Evolutionary conservation across 257 asterid species (phyloP).

Genomic region (Jacaranda copaia): DNA sequence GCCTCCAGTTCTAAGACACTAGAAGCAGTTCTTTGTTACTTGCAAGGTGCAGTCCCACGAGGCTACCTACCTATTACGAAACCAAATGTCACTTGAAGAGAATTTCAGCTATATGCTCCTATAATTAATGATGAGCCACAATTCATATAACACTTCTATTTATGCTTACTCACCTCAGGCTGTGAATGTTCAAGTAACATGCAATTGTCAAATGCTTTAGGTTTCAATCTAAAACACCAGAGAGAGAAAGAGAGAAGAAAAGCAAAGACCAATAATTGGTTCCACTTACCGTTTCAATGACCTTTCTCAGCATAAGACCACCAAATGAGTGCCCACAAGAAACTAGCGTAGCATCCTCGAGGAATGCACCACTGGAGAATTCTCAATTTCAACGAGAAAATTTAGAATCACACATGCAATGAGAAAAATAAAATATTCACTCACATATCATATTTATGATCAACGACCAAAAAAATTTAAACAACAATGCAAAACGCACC

Average conservation of each 20-base stretch:
- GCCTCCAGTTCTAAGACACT: conserved; percentile 16
- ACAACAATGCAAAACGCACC: not conserved
- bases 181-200: conserved; percentile 17
- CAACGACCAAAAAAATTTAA: conserved; percentile 31
- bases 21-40: not conserved
- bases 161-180: conserved; percentile 27
- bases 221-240: conserved; percentile 1
- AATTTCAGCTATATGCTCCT: conserved; percentile 26
- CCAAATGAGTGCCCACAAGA: conserved; percentile 99
- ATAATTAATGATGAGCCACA: not conserved
- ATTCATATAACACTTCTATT: conserved; percentile 12
- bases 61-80: too few relatives aligned
- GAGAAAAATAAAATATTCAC: not conserved
- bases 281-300: conserved; percentile 79
- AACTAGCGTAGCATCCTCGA: conserved; percentile 94
- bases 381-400: conserved; percentile 43
- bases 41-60: too few relatives aligned
- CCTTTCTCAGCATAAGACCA: conserved; percentile 87
- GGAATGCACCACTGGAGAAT: conserved; percentile 81
- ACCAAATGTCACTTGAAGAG: conserved; percentile 11
- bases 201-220: conserved; percentile 23
- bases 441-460: conserved; percentile 20
- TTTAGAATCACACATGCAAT: conserved; percentile 30
- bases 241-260: conserved; percentile 18
- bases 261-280: conserved; percentile 20